Percentiles rank a stretch among this genome's conserved stretches.
Conservation (phyloP, 257 asterid genomes). For the Lycium ferocissimum region DNA sequence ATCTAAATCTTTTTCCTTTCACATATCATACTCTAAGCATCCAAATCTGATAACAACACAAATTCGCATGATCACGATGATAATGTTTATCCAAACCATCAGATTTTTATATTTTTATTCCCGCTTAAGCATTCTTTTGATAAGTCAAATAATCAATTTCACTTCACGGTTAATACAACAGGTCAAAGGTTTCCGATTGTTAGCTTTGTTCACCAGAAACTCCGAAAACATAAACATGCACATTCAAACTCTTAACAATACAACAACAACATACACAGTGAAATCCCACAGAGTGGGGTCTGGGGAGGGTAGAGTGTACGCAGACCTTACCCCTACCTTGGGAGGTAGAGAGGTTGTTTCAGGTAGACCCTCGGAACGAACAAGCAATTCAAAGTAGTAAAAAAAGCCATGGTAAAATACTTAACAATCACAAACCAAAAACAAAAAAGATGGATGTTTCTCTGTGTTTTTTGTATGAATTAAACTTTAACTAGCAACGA, state of each 20-base stretch:
- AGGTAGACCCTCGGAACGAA: too few species aligned
- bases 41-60: too few species aligned
- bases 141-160: background rate
- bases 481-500: background rate
- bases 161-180: background rate
- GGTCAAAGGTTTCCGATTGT: background rate
- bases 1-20: background rate
- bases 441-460: background rate
- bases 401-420: too few species aligned
- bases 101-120: background rate
- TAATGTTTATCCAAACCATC: background rate
- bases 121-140: background rate
- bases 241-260: too few species aligned
- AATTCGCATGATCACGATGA: background rate
- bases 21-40: background rate
- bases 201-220: background rate
- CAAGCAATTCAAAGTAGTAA: too few species aligned
- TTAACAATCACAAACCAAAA: background rate
- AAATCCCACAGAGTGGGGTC: too few species aligned
- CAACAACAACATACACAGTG: too few species aligned
- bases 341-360: too few species aligned
- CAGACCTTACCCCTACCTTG: too few species aligned
- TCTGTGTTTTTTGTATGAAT: background rate
- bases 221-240: background rate
- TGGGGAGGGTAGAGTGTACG: too few species aligned